A percentile compares a stretch with the other conserved stretches of the same genome.
Conservation (phyloP, 2,329 filamentous ascomycete species). For the Fusarium nisikadoi region DNA sequence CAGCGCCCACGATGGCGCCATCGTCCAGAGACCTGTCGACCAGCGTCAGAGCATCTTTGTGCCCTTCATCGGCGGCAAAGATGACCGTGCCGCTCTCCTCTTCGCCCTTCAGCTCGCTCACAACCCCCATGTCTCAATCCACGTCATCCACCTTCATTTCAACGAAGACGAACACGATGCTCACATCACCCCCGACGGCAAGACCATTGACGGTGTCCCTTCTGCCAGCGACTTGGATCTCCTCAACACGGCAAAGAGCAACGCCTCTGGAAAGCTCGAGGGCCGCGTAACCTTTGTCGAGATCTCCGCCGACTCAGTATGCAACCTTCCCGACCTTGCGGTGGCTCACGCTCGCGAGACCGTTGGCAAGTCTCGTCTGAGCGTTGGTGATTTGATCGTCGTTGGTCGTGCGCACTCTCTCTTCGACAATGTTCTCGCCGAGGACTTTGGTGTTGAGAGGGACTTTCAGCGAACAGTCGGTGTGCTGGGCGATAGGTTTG, state of each 20-base stretch:
- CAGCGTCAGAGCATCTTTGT: constrained; percentile 86
- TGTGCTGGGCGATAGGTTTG: constrained; percentile 42
- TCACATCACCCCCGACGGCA: background rate
- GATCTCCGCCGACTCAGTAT: constrained; percentile 38
- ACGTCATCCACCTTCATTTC: constrained; percentile 65
- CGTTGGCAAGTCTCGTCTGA: constrained; percentile 40
- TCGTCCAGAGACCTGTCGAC: constrained; percentile 65
- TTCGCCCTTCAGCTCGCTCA: constrained; percentile 86
- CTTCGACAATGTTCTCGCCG: constrained; percentile 24
- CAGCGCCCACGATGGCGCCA: constrained; percentile 62
- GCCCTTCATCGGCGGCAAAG: constrained; percentile 84
- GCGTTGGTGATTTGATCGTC: constrained; percentile 43
- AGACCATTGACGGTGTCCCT: constrained; percentile 13
- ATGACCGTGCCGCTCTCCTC: constrained; percentile 82
- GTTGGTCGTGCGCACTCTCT: constrained; percentile 37
- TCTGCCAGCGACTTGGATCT: constrained; percentile 45
- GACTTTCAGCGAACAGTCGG: constrained; percentile 44
- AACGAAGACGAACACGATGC: constrained; percentile 33
- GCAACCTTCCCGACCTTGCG: constrained; percentile 43
- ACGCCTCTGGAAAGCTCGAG: constrained; percentile 27
- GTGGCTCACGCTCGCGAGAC: constrained; percentile 30
- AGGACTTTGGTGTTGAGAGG: constrained; percentile 42
- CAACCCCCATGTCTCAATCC: constrained; percentile 81
- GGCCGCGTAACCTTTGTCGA: constrained; percentile 38
- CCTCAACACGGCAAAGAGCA: constrained; percentile 38